phyloP scores from a whole-genome alignment of 78 protist genomes.

The Chrysochromulina parva region DNA sequence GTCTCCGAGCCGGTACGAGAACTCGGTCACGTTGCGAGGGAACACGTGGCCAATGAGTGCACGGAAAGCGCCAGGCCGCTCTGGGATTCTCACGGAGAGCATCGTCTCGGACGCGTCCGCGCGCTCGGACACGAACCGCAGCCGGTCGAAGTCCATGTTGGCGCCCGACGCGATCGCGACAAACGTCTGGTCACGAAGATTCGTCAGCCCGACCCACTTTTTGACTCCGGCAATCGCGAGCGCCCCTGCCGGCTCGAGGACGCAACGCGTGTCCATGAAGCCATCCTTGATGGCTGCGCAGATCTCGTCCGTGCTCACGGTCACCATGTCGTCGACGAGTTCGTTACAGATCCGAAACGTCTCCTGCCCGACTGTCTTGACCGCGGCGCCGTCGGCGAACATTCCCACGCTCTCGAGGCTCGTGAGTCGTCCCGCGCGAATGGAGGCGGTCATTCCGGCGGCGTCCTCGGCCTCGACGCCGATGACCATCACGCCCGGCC shows the following conservation, averaged over 20 bases:
- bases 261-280: constrained; percentile 33
- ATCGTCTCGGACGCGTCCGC: constrained; percentile 14
- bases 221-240: constrained; percentile 68
- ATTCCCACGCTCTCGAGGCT: not conserved
- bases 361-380: constrained; percentile 49
- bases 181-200: not conserved
- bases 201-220: not conserved
- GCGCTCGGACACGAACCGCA: constrained; percentile 69
- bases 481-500: constrained; percentile 46
- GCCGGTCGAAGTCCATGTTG: constrained; percentile 66
- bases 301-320: constrained; percentile 62
- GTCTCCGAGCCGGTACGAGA: constrained; percentile 10
- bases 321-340: constrained; percentile 51
- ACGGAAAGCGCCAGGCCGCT: constrained; percentile 6
- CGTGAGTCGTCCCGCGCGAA: not conserved
- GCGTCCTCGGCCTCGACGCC: constrained; percentile 73
- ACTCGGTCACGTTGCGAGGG: constrained; percentile 31
- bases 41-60: not conserved
- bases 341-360: constrained; percentile 48
- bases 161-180: constrained; percentile 63
- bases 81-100: not conserved
- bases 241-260: constrained; percentile 78
- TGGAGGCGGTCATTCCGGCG: constrained; percentile 40
- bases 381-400: constrained; percentile 80
- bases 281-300: constrained; percentile 73